A percentile compares a stretch with the other conserved stretches of the same genome.
Conservation (phyloP, 352 stramenopile species). For the Phytophthora kernoviae region DNA sequence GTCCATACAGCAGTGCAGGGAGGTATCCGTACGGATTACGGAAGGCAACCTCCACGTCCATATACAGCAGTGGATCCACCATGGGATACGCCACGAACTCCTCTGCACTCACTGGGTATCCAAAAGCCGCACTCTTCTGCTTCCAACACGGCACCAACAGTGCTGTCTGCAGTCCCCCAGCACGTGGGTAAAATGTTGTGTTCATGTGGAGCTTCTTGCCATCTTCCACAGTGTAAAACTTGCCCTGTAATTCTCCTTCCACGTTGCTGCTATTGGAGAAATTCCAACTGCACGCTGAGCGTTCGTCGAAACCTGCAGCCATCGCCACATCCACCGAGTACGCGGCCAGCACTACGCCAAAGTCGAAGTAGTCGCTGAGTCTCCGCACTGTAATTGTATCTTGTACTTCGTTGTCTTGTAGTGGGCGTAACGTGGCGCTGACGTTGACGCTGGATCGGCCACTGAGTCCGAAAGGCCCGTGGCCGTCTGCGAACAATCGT, state of each 20-base stretch:
- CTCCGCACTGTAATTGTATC: constrained; percentile 73
- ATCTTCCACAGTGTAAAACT: constrained; percentile 58
- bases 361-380: constrained; percentile 83
- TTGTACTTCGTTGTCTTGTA: constrained; percentile 59
- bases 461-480: constrained; percentile 51
- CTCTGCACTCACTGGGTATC: constrained; percentile 75
- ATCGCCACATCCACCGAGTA: constrained; percentile 57
- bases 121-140: constrained; percentile 80
- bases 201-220: constrained; percentile 45
- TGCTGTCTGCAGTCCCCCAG: constrained; percentile 66
- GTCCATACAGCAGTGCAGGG: constrained; percentile 74
- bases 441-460: constrained; percentile 57
- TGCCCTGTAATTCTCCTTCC: constrained; percentile 51
- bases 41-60: constrained; percentile 73
- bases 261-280: constrained; percentile 56
- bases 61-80: constrained; percentile 64
- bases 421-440: constrained; percentile 49
- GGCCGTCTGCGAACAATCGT: constrained; percentile 78
- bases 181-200: constrained; percentile 53
- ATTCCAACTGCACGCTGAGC: constrained; percentile 59
- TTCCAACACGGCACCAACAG: constrained; percentile 82
- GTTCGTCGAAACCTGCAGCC: constrained; percentile 55
- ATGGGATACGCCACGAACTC: constrained; percentile 78
- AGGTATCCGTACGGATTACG: constrained; percentile 86
- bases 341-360: constrained; percentile 64